Evolutionary conservation across 208 protist species (phyloP).

Genomic region (Balamuthia mandrillaris): DNA sequence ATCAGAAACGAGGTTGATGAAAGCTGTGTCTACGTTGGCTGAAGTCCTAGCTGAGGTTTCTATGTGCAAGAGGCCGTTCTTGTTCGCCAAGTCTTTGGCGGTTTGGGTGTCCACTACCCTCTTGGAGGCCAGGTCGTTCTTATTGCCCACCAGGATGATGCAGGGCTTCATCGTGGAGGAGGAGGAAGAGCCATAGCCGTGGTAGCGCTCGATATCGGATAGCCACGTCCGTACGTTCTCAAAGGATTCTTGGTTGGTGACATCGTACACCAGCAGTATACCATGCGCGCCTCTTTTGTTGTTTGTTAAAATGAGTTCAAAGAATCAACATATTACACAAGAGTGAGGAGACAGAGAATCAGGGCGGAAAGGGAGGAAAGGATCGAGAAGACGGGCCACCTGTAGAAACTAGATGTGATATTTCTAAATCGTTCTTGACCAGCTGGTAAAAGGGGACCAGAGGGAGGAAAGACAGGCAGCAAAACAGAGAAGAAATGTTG

Average conservation of each 20-base stretch:
- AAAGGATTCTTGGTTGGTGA: conserved; percentile 91
- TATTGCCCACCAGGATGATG: conserved; percentile 93
- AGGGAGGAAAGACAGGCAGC: too few species aligned
- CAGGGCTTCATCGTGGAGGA: conserved; percentile 70
- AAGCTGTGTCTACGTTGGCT: conserved; percentile 98
- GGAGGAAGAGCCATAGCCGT: conserved; percentile 80
- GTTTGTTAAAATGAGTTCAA: neutral
- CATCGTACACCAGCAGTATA: conserved; percentile 94
- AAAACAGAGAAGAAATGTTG: too few species aligned
- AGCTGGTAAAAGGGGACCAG: too few species aligned
- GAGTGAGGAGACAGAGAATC: neutral
- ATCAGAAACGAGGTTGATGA: conserved; percentile 89
- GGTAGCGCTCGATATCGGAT: conserved; percentile 95
- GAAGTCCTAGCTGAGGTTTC: conserved; percentile 98
- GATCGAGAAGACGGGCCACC: neutral
- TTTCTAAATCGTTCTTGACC: conserved; percentile 28
- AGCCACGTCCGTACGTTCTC: conserved; percentile 87
- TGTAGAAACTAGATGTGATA: conserved; percentile 32
- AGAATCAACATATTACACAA: neutral
- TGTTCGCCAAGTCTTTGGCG: conserved; percentile 64
- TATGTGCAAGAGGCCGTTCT: conserved; percentile 90
- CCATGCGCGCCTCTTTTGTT: conserved; percentile 87
- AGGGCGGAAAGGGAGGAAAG: neutral
- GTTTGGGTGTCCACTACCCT: conserved; percentile 80
- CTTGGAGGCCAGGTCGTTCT: conserved; percentile 93